A percentile compares a stretch with the other conserved stretches of the same genome.
These are phyloP conservation scores for Sistotremastrum niveocremeum DNA, from an alignment of 768 basidiomycete species.

Conservation along the genomic window DNA sequence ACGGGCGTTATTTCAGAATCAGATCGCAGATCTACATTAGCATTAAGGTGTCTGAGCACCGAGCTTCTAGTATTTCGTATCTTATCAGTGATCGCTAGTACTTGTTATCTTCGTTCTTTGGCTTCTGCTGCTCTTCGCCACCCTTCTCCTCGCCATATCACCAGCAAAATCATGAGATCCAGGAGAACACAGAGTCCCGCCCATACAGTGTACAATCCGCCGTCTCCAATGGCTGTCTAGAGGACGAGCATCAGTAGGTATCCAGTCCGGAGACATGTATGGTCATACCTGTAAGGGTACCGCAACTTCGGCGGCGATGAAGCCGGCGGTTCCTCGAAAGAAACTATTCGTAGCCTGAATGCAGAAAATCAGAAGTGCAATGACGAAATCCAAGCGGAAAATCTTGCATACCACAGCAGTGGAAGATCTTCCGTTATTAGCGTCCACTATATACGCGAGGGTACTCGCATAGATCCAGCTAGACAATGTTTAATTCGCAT, in stretches of 20 bases:
- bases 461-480: slow-evolving; percentile 56
- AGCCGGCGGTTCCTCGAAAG: slow-evolving; percentile 58
- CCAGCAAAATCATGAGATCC: slow-evolving; percentile 44
- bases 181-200: slow-evolving; percentile 37
- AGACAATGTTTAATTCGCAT: background rate
- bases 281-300: slow-evolving; percentile 52
- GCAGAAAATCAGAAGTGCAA: slow-evolving; percentile 21
- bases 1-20: too few species aligned
- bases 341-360: slow-evolving; percentile 51
- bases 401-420: slow-evolving; percentile 31
- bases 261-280: background rate
- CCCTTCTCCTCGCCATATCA: slow-evolving; percentile 39
- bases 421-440: slow-evolving; percentile 69
- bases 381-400: slow-evolving; percentile 20
- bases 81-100: too few species aligned
- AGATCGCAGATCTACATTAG: too few species aligned
- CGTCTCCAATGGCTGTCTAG: slow-evolving; percentile 61
- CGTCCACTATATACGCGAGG: slow-evolving; percentile 76
- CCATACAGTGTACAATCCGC: slow-evolving; percentile 64
- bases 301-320: slow-evolving; percentile 56
- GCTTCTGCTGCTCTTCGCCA: slow-evolving; percentile 45
- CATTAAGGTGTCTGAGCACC: too few species aligned
- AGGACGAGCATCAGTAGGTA: background rate
- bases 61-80: too few species aligned
- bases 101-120: slow-evolving; percentile 17